phyloP scores from a whole-genome alignment of 2,329 filamentous ascomycete genomes.

The Fusarium caatingaense region DNA sequence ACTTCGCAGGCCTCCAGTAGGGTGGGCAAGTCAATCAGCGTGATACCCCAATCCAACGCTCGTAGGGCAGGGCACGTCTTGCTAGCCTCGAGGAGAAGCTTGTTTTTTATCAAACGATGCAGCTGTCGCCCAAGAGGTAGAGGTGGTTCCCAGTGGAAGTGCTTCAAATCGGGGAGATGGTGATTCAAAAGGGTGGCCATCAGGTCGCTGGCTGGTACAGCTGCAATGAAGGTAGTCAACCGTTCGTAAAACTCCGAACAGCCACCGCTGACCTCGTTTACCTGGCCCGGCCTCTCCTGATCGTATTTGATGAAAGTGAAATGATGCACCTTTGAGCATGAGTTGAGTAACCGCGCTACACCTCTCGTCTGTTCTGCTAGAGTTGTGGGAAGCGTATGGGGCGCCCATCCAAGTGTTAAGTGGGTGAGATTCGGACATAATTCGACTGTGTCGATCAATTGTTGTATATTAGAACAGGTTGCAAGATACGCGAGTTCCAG shows the following conservation, averaged over 20 bases:
- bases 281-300: neutral
- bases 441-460: neutral
- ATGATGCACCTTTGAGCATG: conserved; percentile 8
- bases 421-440: conserved; percentile 15
- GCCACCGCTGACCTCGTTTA: neutral
- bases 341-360: conserved; percentile 1
- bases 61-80: neutral
- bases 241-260: neutral
- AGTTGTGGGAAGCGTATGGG: no score
- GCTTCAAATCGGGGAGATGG: neutral
- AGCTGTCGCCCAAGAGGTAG: no score
- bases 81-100: neutral
- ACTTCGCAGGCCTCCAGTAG: neutral
- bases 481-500: neutral
- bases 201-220: neutral
- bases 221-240: neutral
- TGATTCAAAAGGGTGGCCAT: neutral
- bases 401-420: neutral
- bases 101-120: rapidly evolving
- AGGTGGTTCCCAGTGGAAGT: neutral
- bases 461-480: neutral
- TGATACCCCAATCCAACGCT: neutral
- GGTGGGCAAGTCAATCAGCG: neutral
- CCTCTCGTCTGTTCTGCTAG: no score
- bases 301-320: neutral